A percentile compares a stretch with the other conserved stretches of the same genome.
Evolutionary conservation across 1,139 yeast species (phyloP).

Genomic region (Kodamaea alishanica): DNA sequence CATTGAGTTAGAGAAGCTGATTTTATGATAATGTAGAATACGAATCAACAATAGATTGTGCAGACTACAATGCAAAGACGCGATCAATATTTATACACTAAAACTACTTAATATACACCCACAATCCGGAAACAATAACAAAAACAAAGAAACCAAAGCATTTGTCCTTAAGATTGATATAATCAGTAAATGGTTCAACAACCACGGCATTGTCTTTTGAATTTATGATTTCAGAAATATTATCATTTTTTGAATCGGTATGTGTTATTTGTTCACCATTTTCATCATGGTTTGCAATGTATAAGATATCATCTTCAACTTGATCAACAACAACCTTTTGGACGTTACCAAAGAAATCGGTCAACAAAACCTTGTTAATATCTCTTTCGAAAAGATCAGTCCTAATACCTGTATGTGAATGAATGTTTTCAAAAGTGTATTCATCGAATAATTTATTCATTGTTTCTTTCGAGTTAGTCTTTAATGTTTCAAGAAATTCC

Average conservation of each 20-base stretch:
- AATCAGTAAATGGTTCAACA: not conserved
- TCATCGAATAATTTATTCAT: conserved; percentile 80
- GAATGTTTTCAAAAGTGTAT: conserved; percentile 80
- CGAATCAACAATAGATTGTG: too few relatives aligned
- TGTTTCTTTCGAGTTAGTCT: conserved; percentile 70
- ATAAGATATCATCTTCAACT: conserved; percentile 44
- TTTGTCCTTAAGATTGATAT: conserved; percentile 4
- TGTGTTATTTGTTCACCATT: conserved; percentile 12
- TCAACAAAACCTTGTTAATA: conserved; percentile 66
- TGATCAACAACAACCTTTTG: conserved; percentile 75
- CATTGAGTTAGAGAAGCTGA: too few relatives aligned
- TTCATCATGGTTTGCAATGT: conserved; percentile 27
- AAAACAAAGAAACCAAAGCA: conserved; percentile 5
- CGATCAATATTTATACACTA: too few relatives aligned
- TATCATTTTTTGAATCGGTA: not conserved
- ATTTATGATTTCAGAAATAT: not conserved
- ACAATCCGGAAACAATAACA: conserved; percentile 4
- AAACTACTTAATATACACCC: conserved; percentile 6
- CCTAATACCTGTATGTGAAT: conserved; percentile 88
- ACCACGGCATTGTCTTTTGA: not conserved
- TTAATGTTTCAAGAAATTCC: conserved; percentile 80
- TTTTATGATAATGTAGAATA: too few relatives aligned
- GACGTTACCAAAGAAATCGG: conserved; percentile 94
- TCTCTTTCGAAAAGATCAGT: conserved; percentile 73
- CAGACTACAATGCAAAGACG: too few relatives aligned